Percentiles rank a stretch among this genome's conserved stretches.
These are phyloP conservation scores for Ballota nigra DNA, from an alignment of 257 asterid genomes.

Conservation along the genomic window DNA sequence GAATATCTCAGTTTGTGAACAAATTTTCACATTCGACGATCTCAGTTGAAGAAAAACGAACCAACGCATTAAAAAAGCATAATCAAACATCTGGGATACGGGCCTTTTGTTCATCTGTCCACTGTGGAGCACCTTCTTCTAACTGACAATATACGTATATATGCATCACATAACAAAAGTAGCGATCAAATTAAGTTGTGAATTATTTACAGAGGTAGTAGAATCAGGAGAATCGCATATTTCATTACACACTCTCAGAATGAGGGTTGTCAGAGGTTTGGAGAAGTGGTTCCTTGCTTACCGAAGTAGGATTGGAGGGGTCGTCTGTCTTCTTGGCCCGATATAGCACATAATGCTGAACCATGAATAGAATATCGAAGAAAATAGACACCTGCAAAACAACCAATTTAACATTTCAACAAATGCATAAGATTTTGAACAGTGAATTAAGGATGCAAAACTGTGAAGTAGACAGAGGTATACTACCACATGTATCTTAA, in stretches of 20 bases:
- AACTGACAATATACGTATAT: conserved; percentile 15
- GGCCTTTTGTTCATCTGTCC: conserved; percentile 11
- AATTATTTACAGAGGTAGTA: background rate
- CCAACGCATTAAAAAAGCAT: background rate
- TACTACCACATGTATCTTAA: no score
- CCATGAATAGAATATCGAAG: conserved; percentile 78
- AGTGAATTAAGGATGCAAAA: no score
- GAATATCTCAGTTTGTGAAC: background rate
- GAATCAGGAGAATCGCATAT: background rate
- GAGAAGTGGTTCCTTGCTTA: conserved; percentile 57
- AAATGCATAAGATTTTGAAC: background rate
- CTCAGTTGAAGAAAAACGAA: background rate
- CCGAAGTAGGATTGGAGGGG: conserved; percentile 36
- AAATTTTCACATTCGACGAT: background rate
- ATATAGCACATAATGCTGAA: conserved; percentile 82
- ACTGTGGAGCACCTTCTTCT: conserved; percentile 1
- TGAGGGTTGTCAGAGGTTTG: conserved; percentile 34
- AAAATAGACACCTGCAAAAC: conserved; percentile 64
- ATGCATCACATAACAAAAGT: conserved; percentile 7
- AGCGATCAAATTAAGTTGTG: background rate
- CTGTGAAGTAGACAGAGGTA: no score
- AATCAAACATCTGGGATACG: background rate
- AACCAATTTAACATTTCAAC: background rate
- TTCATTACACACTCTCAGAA: conserved; percentile 36
- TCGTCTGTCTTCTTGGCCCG: conserved; percentile 28